phyloP scores from a whole-genome alignment of 2,329 filamentous ascomycete species.

The Rutstroemia sydowiana region DNA sequence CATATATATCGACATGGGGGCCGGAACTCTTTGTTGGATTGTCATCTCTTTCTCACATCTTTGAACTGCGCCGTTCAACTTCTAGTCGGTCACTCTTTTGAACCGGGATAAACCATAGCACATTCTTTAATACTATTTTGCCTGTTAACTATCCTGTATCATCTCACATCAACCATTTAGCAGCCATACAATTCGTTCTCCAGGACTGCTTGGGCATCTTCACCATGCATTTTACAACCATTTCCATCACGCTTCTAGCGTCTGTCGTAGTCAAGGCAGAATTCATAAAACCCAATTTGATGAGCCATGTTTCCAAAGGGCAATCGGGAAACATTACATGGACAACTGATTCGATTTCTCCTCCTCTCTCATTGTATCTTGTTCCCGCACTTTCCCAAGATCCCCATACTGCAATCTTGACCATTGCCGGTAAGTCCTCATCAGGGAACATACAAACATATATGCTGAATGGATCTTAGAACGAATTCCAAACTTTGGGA shows the following conservation, averaged over 20 bases:
- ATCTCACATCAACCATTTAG: neutral
- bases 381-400: neutral
- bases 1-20: neutral
- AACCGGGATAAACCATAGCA: neutral
- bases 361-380: constrained; percentile 3
- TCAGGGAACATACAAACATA: neutral
- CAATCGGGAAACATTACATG: neutral
- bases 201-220: neutral
- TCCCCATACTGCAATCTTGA: neutral
- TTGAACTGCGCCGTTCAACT: neutral
- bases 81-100: neutral
- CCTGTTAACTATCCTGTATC: too few species aligned
- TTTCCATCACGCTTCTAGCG: neutral
- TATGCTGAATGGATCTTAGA: neutral
- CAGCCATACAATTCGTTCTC: neutral
- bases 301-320: neutral
- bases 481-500: neutral
- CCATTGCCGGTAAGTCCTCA: neutral
- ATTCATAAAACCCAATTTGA: neutral
- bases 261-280: neutral
- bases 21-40: neutral
- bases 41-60: neutral
- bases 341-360: neutral
- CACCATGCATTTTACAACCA: neutral
- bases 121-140: neutral